Base-by-base conservation (phyloP, 2,329 filamentous ascomycete species). In the Ramichloridium luteum region DNA sequence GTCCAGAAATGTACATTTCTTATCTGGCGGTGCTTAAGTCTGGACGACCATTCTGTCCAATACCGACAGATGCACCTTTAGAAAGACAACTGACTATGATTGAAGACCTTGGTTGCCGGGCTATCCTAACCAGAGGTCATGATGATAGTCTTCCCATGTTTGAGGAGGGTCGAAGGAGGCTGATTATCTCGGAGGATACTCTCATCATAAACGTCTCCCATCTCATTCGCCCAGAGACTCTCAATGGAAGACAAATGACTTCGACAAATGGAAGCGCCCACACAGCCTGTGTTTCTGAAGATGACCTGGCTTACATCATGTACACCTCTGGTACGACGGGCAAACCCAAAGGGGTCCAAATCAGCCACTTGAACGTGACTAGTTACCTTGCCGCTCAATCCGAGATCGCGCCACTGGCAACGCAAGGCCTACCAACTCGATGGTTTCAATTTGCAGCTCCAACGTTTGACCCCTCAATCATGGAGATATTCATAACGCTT, bases 281-380 rank as follows among this genome's bases (percentile, higher is more conserved):
- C n/a, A n/a, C n/a, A n/a, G n/a, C n/a, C n/a, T n/a, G n/a, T n/a
- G 25, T 38, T 13, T 12, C 13, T 4, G 68, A 39, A 12, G 25
- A 13, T 9, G 28, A 36, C 10, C 37, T 38, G 11, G 34, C 37
- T 2, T 43, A 46, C 15, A 34, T 47, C 6, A 35, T 47, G 17
- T 48, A 48, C 28, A 51, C 46, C 10, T 48, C 47, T 11, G 46
- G 45, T 2, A 44, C 37, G 8, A 47, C 44, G 8, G 45, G 45
- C 13, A 38, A 32, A 16, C 44, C 45, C 2, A 48, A 48, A 29
- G 41, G 43, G n/a, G 38, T 41, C 13, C 26, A 27, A 15, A 36
- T 40, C 8, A 25, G 31, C 6, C 40, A 43, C 20, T 22, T 31
- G 9, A 30, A 35, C n/a, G n/a, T n/a, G n/a, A n/a, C n/a, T n/a